Percentiles rank a stretch among this genome's conserved stretches.
phyloP scores from a whole-genome alignment of 2,329 filamentous ascomycete species.

The Xylariaceae sp. region DNA sequence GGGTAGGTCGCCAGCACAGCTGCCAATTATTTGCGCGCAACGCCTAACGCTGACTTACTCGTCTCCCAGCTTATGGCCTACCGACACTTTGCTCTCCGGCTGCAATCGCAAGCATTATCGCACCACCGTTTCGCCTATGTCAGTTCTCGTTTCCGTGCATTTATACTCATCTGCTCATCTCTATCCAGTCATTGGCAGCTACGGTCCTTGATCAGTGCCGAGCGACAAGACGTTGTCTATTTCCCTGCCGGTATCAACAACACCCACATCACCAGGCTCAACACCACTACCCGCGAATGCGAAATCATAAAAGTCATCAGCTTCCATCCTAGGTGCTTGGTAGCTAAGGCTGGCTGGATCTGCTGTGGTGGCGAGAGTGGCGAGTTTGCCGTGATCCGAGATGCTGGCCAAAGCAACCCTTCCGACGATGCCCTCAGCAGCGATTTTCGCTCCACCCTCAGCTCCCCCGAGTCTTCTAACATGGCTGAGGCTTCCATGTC shows the following conservation, averaged over 20 bases:
- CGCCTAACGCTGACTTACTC: constrained; percentile 3
- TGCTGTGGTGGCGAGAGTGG: constrained; percentile 87
- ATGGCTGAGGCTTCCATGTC: constrained; percentile 21
- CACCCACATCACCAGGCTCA: constrained; percentile 60
- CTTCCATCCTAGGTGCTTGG: constrained; percentile 78
- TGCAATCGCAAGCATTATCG: constrained; percentile 63
- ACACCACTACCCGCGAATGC: constrained; percentile 65
- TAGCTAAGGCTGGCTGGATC: constrained; percentile 82
- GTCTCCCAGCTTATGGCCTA: constrained; percentile 54
- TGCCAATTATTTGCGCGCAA: not conserved
- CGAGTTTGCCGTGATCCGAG: constrained; percentile 75
- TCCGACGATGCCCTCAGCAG: constrained; percentile 26
- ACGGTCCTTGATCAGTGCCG: constrained; percentile 81
- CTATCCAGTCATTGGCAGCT: constrained; percentile 73
- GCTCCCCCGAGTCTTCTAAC: constrained; percentile 17
- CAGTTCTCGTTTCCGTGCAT: constrained; percentile 26
- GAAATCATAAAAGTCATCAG: constrained; percentile 68
- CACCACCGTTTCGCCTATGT: constrained; percentile 62
- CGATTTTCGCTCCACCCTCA: constrained; percentile 17
- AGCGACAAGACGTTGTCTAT: constrained; percentile 73
- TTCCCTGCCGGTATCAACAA: constrained; percentile 74
- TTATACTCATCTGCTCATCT: constrained; percentile 4
- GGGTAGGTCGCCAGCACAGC: constrained; percentile 31
- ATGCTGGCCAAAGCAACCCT: constrained; percentile 29
- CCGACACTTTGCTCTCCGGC: constrained; percentile 59